phyloP scores from a whole-genome alignment of 2,329 filamentous ascomycete genomes.

The Scedosporium apiospermum region DNA sequence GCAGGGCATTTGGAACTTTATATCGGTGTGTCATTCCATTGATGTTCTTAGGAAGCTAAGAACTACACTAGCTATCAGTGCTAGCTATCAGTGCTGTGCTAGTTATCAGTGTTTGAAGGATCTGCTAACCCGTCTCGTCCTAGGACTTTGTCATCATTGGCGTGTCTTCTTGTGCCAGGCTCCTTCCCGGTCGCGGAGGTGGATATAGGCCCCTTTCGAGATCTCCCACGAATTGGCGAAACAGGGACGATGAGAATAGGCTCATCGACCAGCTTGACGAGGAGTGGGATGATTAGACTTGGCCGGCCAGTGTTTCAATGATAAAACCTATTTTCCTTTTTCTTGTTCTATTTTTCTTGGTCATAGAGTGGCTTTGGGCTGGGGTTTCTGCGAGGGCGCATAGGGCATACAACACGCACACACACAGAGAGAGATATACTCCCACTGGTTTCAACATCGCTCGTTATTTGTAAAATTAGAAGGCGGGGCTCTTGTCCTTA shows the following conservation, averaged over 20 bases:
- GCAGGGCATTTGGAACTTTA: slow-evolving; percentile 76
- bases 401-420: background rate
- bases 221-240: slow-evolving; percentile 39
- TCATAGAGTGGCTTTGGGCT: background rate
- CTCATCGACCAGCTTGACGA: slow-evolving; percentile 94
- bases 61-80: background rate
- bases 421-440: background rate
- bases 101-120: slow-evolving; percentile 12
- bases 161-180: slow-evolving; percentile 59
- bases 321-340: background rate
- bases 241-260: slow-evolving; percentile 76
- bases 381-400: background rate
- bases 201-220: slow-evolving; percentile 53
- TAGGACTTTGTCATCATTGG: slow-evolving; percentile 59
- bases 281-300: slow-evolving; percentile 74
- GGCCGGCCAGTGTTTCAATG: background rate
- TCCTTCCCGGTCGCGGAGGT: slow-evolving; percentile 50
- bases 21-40: slow-evolving; percentile 57
- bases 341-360: background rate
- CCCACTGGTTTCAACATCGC: background rate
- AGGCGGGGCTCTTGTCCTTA: background rate
- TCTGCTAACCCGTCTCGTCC: background rate
- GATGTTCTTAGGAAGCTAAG: background rate
- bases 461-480: background rate
- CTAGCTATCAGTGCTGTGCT: slow-evolving; percentile 5